A percentile compares a stretch with the other conserved stretches of the same genome.
Conservation (phyloP, 2,329 filamentous ascomycete genomes). For the Pezicula rhizophila region DNA sequence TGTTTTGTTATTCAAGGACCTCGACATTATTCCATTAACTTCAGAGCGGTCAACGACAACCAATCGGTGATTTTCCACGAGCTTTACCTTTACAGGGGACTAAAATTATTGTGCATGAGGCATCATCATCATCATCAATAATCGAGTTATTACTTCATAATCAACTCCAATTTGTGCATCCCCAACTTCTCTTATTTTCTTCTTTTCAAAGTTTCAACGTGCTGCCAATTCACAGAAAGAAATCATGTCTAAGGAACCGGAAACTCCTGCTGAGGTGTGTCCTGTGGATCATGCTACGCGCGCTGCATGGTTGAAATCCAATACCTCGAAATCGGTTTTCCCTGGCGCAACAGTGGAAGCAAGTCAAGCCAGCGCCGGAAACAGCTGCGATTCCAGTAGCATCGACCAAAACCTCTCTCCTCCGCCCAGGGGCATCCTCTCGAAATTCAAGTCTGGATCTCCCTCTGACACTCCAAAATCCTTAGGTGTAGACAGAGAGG, state of each 20-base stretch:
- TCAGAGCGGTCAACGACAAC: slow-evolving; percentile 13
- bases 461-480: slow-evolving; percentile 6
- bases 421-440: slow-evolving; percentile 14
- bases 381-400: slow-evolving; percentile 29
- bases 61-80: slow-evolving; percentile 14
- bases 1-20: neutral
- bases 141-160: neutral
- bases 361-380: slow-evolving; percentile 23
- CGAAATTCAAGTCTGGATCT: slow-evolving; percentile 10
- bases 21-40: slow-evolving; percentile 5
- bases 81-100: slow-evolving; percentile 10
- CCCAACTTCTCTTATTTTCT: neutral
- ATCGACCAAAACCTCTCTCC: slow-evolving; percentile 33
- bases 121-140: no score
- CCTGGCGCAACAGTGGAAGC: slow-evolving; percentile 23
- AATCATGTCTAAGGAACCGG: slow-evolving; percentile 24
- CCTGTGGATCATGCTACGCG: slow-evolving; percentile 89
- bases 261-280: slow-evolving; percentile 46
- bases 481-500: slow-evolving; percentile 63
- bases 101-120: slow-evolving; percentile 8
- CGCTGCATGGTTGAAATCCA: slow-evolving; percentile 68
- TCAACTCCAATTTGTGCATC: neutral
- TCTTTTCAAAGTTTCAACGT: neutral
- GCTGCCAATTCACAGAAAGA: neutral
- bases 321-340: slow-evolving; percentile 19